Evolutionary conservation across 2,329 filamentous ascomycete species (phyloP).

Genomic region (Alternaria brassicae): DNA sequence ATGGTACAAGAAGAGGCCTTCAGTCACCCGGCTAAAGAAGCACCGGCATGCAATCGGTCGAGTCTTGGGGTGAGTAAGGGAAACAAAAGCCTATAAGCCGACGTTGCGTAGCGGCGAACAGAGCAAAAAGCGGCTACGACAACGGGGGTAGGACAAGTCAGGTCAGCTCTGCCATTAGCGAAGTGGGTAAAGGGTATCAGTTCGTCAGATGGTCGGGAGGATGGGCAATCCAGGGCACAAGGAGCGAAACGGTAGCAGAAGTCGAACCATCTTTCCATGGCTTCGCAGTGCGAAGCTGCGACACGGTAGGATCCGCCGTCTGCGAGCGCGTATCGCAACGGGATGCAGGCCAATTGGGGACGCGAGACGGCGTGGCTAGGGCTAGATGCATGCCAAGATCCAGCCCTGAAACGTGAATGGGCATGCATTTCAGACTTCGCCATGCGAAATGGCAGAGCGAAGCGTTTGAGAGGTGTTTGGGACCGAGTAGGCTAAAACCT

Average conservation of each 20-base stretch:
- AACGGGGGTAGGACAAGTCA: conserved; percentile 25
- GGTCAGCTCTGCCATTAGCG: conserved; percentile 38
- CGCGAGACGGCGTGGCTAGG: conserved; percentile 21
- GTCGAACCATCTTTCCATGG: conserved; percentile 44
- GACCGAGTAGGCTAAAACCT: conserved; percentile 29
- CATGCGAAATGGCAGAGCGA: conserved; percentile 24
- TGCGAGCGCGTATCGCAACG: conserved; percentile 40
- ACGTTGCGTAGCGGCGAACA: conserved; percentile 22
- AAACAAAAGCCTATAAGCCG: conserved; percentile 51
- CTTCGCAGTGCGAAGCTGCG: conserved; percentile 38
- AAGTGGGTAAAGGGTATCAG: conserved; percentile 33
- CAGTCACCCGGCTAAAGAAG: conserved; percentile 48
- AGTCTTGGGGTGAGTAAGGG: conserved; percentile 37
- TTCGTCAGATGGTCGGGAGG: conserved; percentile 7
- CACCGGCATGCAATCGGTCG: conserved; percentile 49
- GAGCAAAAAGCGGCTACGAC: conserved; percentile 11
- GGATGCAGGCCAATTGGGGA: conserved; percentile 41
- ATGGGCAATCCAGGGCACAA: conserved; percentile 20
- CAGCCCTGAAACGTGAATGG: conserved; percentile 40
- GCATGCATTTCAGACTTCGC: conserved; percentile 32
- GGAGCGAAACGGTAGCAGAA: conserved; percentile 42
- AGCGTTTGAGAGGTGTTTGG: conserved; percentile 42
- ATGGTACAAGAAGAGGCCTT: conserved; percentile 31
- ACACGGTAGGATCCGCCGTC: conserved; percentile 38
- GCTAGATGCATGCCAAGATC: conserved; percentile 18